phyloP scores from a whole-genome alignment of 2,329 filamentous ascomycete genomes.

The Phoma sp. region DNA sequence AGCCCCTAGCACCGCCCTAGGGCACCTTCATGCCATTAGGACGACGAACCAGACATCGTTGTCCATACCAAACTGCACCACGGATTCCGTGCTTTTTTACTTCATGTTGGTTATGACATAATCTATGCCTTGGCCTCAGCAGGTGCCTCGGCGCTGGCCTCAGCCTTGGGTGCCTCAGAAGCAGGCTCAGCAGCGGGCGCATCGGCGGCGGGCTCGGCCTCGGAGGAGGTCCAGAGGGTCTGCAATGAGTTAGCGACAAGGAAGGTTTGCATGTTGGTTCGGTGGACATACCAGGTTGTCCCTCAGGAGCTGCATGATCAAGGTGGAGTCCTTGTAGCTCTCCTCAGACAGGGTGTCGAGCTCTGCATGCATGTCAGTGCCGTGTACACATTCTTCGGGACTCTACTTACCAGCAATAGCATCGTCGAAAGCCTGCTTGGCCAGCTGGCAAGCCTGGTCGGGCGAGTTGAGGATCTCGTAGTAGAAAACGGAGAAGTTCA shows the following conservation, averaged over 20 bases:
- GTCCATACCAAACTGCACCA: slow-evolving; percentile 45
- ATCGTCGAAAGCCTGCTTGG: slow-evolving; percentile 95
- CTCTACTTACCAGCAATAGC: slow-evolving; percentile 78
- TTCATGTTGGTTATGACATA: slow-evolving; percentile 29
- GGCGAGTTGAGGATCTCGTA: slow-evolving; percentile 99
- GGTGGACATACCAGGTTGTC: slow-evolving; percentile 79
- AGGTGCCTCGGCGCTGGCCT: slow-evolving; percentile 47
- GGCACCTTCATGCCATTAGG: slow-evolving; percentile 41
- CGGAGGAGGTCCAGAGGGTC: slow-evolving; percentile 99
- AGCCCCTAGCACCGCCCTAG: slow-evolving; percentile 43
- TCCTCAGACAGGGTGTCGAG: slow-evolving; percentile 97
- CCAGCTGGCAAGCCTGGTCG: slow-evolving; percentile 96
- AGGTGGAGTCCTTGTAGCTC: slow-evolving; percentile 98
- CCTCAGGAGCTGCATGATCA: slow-evolving; percentile 98
- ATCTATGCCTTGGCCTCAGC: slow-evolving; percentile 69
- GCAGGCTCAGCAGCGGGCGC: slow-evolving; percentile 63
- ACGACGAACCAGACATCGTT: slow-evolving; percentile 41
- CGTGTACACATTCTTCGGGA: slow-evolving; percentile 1
- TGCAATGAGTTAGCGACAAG: slow-evolving; percentile 51
- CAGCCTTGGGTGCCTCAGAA: slow-evolving; percentile 57
- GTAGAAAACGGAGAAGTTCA: slow-evolving; percentile 99
- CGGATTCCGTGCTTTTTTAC: slow-evolving; percentile 44
- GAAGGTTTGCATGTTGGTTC: too few species aligned
- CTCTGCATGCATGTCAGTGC: slow-evolving; percentile 62
- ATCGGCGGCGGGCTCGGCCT: slow-evolving; percentile 80